Conservation (phyloP, 768 basidiomycete genomes). For the Phlebiopsis flavidoalba region DNA sequence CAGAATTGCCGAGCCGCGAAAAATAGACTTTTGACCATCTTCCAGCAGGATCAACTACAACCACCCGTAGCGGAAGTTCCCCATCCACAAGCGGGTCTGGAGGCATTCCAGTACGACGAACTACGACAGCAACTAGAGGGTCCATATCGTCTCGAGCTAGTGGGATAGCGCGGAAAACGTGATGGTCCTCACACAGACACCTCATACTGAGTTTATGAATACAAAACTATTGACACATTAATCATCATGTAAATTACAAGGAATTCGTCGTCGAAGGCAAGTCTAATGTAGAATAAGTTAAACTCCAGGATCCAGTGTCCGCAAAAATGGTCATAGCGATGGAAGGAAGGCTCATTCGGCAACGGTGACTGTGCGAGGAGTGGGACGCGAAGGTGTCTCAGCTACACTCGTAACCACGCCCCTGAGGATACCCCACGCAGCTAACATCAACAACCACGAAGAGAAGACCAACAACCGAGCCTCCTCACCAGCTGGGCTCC, state of each 20-base stretch:
- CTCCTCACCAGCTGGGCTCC: slow-evolving; percentile 64
- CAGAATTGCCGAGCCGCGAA: not conserved
- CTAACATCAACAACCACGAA: slow-evolving; percentile 41
- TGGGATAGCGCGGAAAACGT: slow-evolving; percentile 16
- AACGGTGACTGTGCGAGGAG: not conserved
- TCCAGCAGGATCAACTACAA: slow-evolving; percentile 7
- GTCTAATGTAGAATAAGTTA: not conserved
- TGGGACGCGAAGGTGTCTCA: not conserved
- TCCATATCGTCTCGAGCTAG: slow-evolving; percentile 8
- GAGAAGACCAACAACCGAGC: slow-evolving; percentile 56
- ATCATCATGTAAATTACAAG: not conserved
- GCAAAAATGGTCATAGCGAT: not conserved
- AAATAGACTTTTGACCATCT: not conserved
- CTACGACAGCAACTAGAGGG: slow-evolving; percentile 5
- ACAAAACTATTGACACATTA: not conserved
- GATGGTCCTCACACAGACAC: not conserved
- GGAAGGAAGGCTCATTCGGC: not conserved
- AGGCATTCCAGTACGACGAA: slow-evolving; percentile 5
- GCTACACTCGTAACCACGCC: not conserved
- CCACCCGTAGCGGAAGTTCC: slow-evolving; percentile 6
- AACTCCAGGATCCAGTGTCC: not conserved
- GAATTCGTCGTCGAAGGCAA: not conserved
- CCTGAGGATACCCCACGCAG: slow-evolving; percentile 41
- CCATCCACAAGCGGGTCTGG: slow-evolving; percentile 5
- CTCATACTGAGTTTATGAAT: not conserved